Evolutionary conservation across 768 basidiomycete genomes (phyloP).

Genomic region (Grammothele lineata): DNA sequence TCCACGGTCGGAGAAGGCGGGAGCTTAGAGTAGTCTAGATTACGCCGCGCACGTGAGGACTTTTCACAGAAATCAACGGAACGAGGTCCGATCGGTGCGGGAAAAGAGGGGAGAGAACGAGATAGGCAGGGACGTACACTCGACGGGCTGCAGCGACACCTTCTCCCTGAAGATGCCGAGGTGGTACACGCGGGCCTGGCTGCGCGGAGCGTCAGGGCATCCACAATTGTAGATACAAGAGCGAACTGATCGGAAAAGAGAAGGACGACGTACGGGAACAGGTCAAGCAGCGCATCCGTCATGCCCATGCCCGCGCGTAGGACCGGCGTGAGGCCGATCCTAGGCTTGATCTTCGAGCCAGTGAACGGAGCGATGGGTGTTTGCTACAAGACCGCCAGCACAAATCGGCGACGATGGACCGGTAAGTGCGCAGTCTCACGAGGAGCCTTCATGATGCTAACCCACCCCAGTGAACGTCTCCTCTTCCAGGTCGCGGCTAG

Average conservation of each 20-base stretch:
- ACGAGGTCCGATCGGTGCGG: too few species aligned
- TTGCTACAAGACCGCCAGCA: constrained; percentile 54
- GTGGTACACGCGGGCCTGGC: constrained; percentile 83
- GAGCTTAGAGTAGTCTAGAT: constrained; percentile 83
- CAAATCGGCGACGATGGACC: neutral
- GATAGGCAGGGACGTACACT: constrained; percentile 61
- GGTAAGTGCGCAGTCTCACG: neutral
- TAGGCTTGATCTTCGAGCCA: constrained; percentile 69
- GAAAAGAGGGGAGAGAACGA: too few species aligned
- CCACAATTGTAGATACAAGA: neutral
- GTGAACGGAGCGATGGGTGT: constrained; percentile 79
- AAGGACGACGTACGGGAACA: constrained; percentile 68
- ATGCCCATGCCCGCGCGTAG: constrained; percentile 92
- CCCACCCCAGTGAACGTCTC: constrained; percentile 62
- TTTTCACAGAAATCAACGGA: too few species aligned
- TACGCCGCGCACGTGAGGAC: neutral
- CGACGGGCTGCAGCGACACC: constrained; percentile 82
- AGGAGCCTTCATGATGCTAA: too few species aligned
- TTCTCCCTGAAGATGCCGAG: constrained; percentile 89
- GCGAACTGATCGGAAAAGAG: neutral
- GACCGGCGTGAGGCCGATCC: constrained; percentile 86
- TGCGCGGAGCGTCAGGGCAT: constrained; percentile 23
- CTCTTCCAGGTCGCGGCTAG: constrained; percentile 64
- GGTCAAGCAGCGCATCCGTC: constrained; percentile 78
- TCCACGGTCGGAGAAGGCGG: constrained; percentile 75